A percentile compares a stretch with the other conserved stretches of the same genome.
Conservation (phyloP, 2,329 filamentous ascomycete genomes). For the Aureobasidium sp. region DNA sequence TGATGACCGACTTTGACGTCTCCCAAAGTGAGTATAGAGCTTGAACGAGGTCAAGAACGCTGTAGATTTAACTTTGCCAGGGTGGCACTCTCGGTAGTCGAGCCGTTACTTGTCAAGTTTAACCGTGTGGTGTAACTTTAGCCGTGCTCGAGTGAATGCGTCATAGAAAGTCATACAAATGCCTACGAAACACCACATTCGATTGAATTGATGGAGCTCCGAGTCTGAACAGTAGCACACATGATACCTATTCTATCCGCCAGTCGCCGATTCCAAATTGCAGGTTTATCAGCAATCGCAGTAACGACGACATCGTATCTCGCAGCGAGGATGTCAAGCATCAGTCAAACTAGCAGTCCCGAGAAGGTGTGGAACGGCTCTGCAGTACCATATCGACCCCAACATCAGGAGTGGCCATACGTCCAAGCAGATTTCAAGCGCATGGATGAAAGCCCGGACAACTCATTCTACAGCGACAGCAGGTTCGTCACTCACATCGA, state of each 20-base stretch:
- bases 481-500: slow-evolving; percentile 51
- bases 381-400: slow-evolving; percentile 24
- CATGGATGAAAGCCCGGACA: slow-evolving; percentile 32
- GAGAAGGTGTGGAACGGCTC: slow-evolving; percentile 9
- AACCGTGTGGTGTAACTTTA: background rate
- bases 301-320: slow-evolving; percentile 1
- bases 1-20: background rate
- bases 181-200: background rate
- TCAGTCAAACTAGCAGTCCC: background rate
- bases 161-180: slow-evolving; percentile 3
- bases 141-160: background rate
- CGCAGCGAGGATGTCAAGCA: slow-evolving; percentile 4
- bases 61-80: background rate
- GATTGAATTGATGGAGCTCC: background rate
- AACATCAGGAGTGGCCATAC: slow-evolving; percentile 31
- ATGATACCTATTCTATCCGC: slow-evolving; percentile 1
- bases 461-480: slow-evolving; percentile 36
- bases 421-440: slow-evolving; percentile 33
- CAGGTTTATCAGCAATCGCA: slow-evolving; percentile 11
- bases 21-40: background rate
- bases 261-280: background rate
- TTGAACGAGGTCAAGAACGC: background rate
- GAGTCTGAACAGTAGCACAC: background rate
- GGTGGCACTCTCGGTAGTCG: background rate
- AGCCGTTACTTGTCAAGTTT: background rate